Conservation (phyloP, 2,329 filamentous ascomycete species). For the Ascochyta fabae region DNA sequence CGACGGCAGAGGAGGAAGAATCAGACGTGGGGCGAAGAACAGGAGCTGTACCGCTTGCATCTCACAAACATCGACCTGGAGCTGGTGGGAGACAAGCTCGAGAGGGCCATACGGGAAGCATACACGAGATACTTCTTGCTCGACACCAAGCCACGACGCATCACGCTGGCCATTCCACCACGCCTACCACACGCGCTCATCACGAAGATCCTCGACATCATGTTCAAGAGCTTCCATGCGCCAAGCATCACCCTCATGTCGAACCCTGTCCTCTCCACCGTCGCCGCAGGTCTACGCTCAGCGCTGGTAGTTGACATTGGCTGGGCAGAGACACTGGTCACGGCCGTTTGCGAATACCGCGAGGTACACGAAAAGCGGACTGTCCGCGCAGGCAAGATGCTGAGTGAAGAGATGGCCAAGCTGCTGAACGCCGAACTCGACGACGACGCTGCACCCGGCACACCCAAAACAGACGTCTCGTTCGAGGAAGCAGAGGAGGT, state of each 20-base stretch:
- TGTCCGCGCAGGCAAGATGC: conserved; percentile 73
- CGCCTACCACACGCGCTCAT: conserved; percentile 78
- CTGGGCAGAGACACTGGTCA: conserved; percentile 88
- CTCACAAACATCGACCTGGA: conserved; percentile 75
- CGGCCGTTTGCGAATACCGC: conserved; percentile 87
- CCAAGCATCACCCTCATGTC: conserved; percentile 83
- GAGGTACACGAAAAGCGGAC: conserved; percentile 76
- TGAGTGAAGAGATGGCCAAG: conserved; percentile 73
- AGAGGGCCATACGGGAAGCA: conserved; percentile 79
- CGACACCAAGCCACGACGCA: conserved; percentile 76
- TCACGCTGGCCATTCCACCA: conserved; percentile 79
- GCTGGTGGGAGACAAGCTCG: conserved; percentile 84
- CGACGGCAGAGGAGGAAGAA: conserved; percentile 57
- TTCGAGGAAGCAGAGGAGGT: conserved; percentile 87
- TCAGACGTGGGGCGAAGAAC: conserved; percentile 66
- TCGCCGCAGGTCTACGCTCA: conserved; percentile 84
- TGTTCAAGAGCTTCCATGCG: conserved; percentile 82
- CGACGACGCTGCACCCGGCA: conserved; percentile 33
- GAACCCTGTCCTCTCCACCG: conserved; percentile 72
- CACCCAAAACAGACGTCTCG: conserved; percentile 38
- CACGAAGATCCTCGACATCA: conserved; percentile 73
- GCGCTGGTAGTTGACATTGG: conserved; percentile 88
- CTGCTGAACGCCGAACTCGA: conserved; percentile 60
- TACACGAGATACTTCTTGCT: conserved; percentile 77
- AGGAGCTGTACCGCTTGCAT: conserved; percentile 82